Evolutionary conservation across 257 asterid species (phyloP).

Genomic region (Solanum pimpinellifolium): DNA sequence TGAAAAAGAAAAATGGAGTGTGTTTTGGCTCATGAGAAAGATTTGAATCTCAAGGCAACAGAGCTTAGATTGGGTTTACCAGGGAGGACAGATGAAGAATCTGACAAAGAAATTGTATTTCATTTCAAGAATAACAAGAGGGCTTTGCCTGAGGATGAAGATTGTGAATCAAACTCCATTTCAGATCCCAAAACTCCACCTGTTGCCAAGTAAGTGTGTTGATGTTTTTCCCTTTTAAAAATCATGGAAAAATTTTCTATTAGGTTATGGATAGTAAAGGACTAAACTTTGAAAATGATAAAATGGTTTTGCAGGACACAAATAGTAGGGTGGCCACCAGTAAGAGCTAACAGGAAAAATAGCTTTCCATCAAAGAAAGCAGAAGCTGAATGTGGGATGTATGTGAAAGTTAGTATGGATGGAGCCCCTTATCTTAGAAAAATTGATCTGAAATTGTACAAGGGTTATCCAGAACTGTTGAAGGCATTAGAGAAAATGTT

Average conservation of each 20-base stretch:
- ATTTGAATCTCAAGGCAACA: slow-evolving; percentile 39
- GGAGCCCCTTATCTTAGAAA: slow-evolving; percentile 84
- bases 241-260: not conserved
- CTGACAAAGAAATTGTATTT: not conserved
- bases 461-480: slow-evolving; percentile 43
- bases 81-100: slow-evolving; percentile 29
- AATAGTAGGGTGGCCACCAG: slow-evolving; percentile 68
- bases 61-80: slow-evolving; percentile 55
- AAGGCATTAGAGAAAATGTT: slow-evolving; percentile 66
- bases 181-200: slow-evolving; percentile 24
- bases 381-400: slow-evolving; percentile 35
- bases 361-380: slow-evolving; percentile 17
- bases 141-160: slow-evolving; percentile 25
- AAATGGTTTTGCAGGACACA: slow-evolving; percentile 25
- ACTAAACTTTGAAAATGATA: not conserved
- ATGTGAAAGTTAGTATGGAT: slow-evolving; percentile 83
- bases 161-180: slow-evolving; percentile 9
- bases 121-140: slow-evolving; percentile 29
- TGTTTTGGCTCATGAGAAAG: slow-evolving; percentile 14
- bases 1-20: slow-evolving; percentile 7
- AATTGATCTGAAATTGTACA: slow-evolving; percentile 54
- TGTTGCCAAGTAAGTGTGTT: slow-evolving; percentile 36
- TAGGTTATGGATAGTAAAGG: not conserved
- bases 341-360: slow-evolving; percentile 46
- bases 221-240: not conserved